These are phyloP conservation scores for Aspergillus haitiensis DNA, from an alignment of 495 filamentous ascomycete species.

Conservation along the genomic window DNA sequence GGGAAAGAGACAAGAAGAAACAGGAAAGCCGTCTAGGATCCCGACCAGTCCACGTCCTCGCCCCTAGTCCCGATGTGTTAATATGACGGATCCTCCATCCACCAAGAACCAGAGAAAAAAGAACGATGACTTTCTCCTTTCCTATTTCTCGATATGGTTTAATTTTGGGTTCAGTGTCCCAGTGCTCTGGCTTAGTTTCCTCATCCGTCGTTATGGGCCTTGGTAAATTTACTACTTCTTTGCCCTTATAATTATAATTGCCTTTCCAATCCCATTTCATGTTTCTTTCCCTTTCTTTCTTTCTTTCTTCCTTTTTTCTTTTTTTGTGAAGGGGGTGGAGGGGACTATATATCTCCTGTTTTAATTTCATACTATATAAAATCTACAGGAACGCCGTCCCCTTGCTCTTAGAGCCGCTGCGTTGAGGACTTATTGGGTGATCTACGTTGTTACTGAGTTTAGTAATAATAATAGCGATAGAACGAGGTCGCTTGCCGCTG, in stretches of 20 bases:
- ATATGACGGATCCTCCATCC: conserved; percentile 50
- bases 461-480: conserved; percentile 16
- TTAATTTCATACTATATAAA: background rate
- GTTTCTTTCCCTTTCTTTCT: no score
- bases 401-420: conserved; percentile 21
- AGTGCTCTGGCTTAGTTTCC: conserved; percentile 17
- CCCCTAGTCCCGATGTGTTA: conserved; percentile 52
- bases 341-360: no score
- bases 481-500: conserved; percentile 13
- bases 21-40: conserved; percentile 42
- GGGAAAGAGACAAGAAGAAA: conserved; percentile 25
- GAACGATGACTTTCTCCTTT: conserved; percentile 19
- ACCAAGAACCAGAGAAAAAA: conserved; percentile 36
- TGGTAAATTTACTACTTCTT: background rate
- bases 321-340: no score
- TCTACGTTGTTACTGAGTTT: conserved; percentile 25
- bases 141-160: conserved; percentile 19
- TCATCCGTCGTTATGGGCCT: conserved; percentile 12
- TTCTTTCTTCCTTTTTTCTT: no score
- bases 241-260: no score
- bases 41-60: conserved; percentile 39
- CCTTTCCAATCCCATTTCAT: no score
- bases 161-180: conserved; percentile 18
- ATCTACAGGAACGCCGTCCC: conserved; percentile 10
- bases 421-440: conserved; percentile 20